These are phyloP conservation scores for Suhomyces atakaporum DNA, from an alignment of 1,139 yeast genomes.

Conservation along the genomic window DNA sequence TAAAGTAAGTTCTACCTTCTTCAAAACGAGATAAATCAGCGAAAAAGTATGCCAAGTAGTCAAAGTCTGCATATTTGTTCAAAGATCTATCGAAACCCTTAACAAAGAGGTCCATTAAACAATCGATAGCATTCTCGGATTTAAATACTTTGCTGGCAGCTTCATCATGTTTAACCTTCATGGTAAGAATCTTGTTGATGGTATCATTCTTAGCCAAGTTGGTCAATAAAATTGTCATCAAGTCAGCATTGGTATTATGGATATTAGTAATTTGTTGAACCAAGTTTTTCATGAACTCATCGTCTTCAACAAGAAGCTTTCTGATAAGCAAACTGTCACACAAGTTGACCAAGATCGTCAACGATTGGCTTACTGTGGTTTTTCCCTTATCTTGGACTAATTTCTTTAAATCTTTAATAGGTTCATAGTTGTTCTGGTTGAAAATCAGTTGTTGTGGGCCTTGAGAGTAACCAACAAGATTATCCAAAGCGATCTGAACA, in stretches of 20 bases:
- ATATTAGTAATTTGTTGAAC: slow-evolving; percentile 56
- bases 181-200: slow-evolving; percentile 56
- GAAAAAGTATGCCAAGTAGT: slow-evolving; percentile 84
- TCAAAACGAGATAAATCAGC: slow-evolving; percentile 80
- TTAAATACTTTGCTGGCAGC: slow-evolving; percentile 46
- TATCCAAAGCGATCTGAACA: slow-evolving; percentile 81
- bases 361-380: slow-evolving; percentile 63
- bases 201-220: slow-evolving; percentile 80
- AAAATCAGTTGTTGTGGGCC: slow-evolving; percentile 69
- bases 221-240: slow-evolving; percentile 80
- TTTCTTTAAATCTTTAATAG: slow-evolving; percentile 72
- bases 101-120: slow-evolving; percentile 87
- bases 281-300: slow-evolving; percentile 56
- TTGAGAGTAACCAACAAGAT: slow-evolving; percentile 79
- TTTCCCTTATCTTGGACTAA: slow-evolving; percentile 54
- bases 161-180: slow-evolving; percentile 38
- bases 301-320: slow-evolving; percentile 65
- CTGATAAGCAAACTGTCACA: slow-evolving; percentile 73
- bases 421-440: slow-evolving; percentile 66
- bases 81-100: slow-evolving; percentile 75
- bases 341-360: slow-evolving; percentile 79
- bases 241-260: slow-evolving; percentile 69
- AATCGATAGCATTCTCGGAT: slow-evolving; percentile 68
- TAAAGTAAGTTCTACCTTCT: slow-evolving; percentile 75
- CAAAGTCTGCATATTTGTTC: slow-evolving; percentile 73